A percentile compares a stretch with the other conserved stretches of the same genome.
These are phyloP conservation scores for Rhizoclosmatium sp. DNA, from an alignment of 192 early-diverging fungal species.

Conservation along the genomic window DNA sequence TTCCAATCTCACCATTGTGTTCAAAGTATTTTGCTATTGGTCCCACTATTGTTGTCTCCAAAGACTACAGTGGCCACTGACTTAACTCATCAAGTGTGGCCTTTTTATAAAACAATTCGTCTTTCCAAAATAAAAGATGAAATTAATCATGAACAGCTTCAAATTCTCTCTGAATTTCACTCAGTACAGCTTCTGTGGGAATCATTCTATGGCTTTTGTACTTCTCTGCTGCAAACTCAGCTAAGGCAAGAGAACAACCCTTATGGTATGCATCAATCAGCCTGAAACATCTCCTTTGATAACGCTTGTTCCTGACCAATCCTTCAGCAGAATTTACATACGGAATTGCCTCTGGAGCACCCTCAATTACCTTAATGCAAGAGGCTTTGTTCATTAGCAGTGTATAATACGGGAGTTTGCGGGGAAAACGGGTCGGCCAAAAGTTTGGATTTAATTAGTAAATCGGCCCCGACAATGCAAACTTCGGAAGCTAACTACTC, in stretches of 20 bases:
- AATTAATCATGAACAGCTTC: background rate
- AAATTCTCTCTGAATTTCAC: background rate
- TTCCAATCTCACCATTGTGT: too few relatives aligned
- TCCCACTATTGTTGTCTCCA: too few relatives aligned
- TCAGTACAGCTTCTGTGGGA: background rate
- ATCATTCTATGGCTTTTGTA: conserved; percentile 7
- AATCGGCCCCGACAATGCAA: too few relatives aligned
- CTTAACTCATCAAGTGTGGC: too few relatives aligned
- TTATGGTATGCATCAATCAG: background rate
- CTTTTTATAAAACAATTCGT: background rate
- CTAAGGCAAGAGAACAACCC: background rate
- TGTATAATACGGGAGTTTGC: too few relatives aligned
- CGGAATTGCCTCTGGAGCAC: background rate
- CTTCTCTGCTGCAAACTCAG: background rate
- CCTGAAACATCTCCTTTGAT: background rate
- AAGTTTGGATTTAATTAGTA: too few relatives aligned
- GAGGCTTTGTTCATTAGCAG: too few relatives aligned
- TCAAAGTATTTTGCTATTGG: too few relatives aligned
- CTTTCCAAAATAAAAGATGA: background rate
- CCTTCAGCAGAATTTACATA: background rate
- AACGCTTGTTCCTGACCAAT: background rate
- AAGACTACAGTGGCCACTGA: too few relatives aligned
- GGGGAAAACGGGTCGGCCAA: too few relatives aligned
- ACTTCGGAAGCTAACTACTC: too few relatives aligned
- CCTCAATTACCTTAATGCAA: too few relatives aligned